Conservation (phyloP, 257 asterid genomes). For the Cruciata laevipes region DNA sequence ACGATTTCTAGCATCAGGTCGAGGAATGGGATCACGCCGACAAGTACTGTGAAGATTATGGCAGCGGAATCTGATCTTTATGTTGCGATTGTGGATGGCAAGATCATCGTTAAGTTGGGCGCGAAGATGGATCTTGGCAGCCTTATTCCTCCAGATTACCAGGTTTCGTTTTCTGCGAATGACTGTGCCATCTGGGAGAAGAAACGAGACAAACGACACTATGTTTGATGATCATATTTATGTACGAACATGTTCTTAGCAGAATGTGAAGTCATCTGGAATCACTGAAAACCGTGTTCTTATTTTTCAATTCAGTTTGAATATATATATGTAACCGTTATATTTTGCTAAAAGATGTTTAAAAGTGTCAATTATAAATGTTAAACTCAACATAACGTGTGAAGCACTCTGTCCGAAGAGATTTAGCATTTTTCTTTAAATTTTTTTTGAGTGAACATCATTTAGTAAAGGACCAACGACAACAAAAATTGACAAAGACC, state of each 20-base stretch:
- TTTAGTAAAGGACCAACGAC: too few relatives aligned
- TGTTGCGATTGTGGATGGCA: slow-evolving; percentile 58
- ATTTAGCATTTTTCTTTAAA: too few relatives aligned
- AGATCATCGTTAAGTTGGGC: slow-evolving; percentile 60
- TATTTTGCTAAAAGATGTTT: too few relatives aligned
- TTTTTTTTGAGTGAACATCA: too few relatives aligned
- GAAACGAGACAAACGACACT: neutral
- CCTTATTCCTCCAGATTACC: slow-evolving; percentile 47
- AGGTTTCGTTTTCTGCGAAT: slow-evolving; percentile 43
- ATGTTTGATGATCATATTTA: neutral
- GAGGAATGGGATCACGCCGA: slow-evolving; percentile 45
- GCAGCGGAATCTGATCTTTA: slow-evolving; percentile 67
- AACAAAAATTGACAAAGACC: too few relatives aligned
- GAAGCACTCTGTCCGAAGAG: too few relatives aligned
- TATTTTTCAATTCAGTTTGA: too few relatives aligned
- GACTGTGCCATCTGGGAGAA: slow-evolving; percentile 70
- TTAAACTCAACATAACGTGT: too few relatives aligned
- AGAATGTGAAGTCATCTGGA: too few relatives aligned
- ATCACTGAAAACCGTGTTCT: too few relatives aligned
- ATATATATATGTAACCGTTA: too few relatives aligned
- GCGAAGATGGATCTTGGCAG: slow-evolving; percentile 50
- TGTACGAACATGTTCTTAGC: neutral
- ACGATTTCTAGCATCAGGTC: slow-evolving; percentile 36
- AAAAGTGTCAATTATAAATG: too few relatives aligned
- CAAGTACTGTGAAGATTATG: slow-evolving; percentile 63